These are phyloP conservation scores for Stephanodiscus minutulus DNA, from an alignment of 108 stramenopile species.

Conservation along the genomic window DNA sequence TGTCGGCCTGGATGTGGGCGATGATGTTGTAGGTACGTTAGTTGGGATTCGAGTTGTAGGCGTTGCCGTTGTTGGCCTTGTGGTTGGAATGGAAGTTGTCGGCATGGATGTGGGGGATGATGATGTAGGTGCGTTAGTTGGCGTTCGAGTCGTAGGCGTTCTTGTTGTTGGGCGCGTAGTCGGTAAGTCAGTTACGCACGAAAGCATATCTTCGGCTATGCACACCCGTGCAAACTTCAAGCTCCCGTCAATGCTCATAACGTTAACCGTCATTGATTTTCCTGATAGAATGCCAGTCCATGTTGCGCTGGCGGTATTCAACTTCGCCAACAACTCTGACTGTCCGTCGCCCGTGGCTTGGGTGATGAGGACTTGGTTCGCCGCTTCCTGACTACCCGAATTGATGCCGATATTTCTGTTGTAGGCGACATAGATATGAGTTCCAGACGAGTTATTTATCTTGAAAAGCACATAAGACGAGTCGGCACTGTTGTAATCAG, in stretches of 20 bases:
- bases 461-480: neutral
- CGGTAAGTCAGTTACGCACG: no score
- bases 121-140: no score
- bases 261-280: neutral
- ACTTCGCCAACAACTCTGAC: conserved; percentile 43
- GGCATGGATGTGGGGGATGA: no score
- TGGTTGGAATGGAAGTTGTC: no score
- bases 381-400: neutral
- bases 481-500: neutral
- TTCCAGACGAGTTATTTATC: neutral
- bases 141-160: no score
- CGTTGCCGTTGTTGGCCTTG: no score
- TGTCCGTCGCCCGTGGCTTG: conserved; percentile 20
- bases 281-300: neutral
- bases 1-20: no score
- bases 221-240: neutral
- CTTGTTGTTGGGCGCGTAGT: no score
- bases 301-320: conserved; percentile 13
- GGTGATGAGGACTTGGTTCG: conserved; percentile 16
- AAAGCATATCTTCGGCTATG: no score
- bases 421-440: neutral
- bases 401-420: neutral
- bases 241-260: neutral
- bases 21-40: no score
- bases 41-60: no score